These are phyloP conservation scores for Coccomyxa sp. DNA, from an alignment of 139 green algal species.

Conservation along the genomic window DNA sequence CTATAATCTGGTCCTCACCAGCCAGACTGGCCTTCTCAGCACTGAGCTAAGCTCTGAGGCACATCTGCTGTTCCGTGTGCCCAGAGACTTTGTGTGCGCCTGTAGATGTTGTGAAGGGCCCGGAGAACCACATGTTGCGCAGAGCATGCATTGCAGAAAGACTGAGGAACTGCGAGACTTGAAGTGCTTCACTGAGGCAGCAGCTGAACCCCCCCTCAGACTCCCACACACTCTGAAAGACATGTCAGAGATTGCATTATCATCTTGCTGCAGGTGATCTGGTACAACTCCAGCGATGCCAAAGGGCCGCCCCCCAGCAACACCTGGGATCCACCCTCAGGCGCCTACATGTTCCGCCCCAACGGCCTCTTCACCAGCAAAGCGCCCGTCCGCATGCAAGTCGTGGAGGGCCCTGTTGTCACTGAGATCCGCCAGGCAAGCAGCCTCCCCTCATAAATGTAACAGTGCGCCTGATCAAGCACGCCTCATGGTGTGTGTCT, in stretches of 20 bases:
- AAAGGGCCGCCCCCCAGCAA: background rate
- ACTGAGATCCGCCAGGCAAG: constrained; percentile 47
- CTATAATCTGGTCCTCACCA: too few species aligned
- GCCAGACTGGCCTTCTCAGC: background rate
- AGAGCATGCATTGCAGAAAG: too few species aligned
- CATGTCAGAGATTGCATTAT: too few species aligned
- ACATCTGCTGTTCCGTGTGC: background rate
- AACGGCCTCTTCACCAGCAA: constrained; percentile 13
- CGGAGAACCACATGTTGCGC: too few species aligned
- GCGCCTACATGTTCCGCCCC: constrained; percentile 31
- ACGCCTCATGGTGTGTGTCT: too few species aligned
- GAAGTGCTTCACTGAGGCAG: too few species aligned
- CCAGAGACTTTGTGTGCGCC: background rate
- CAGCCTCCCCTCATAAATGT: too few species aligned
- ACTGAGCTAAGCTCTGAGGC: background rate
- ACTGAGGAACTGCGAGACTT: too few species aligned
- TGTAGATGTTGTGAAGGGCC: too few species aligned
- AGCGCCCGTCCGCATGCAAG: constrained; percentile 12
- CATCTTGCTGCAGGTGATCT: constrained; percentile 9
- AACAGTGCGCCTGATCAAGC: too few species aligned
- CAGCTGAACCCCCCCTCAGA: too few species aligned
- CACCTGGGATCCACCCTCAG: background rate
- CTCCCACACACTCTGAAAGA: too few species aligned
- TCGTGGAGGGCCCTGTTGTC: constrained; percentile 42
- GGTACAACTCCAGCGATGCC: constrained; percentile 49